phyloP scores from a whole-genome alignment of 2,329 filamentous ascomycete species.

The Aspergillus japonicus region DNA sequence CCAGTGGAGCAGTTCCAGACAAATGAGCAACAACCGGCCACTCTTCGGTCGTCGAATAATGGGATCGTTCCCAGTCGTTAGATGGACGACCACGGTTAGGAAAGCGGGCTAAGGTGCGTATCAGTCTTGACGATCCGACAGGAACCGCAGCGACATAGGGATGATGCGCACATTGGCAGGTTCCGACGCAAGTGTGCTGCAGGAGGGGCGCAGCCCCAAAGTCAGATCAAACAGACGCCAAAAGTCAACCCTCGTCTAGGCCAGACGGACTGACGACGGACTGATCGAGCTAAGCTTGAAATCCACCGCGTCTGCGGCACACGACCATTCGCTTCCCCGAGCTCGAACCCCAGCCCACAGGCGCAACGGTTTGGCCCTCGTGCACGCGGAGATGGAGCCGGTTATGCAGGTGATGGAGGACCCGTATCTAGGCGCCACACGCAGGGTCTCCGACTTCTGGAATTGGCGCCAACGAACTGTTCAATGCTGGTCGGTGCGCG shows the following conservation, averaged over 20 bases:
- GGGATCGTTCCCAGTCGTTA: conserved; percentile 18
- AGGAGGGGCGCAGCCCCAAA: conserved; percentile 11
- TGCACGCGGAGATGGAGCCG: conserved; percentile 30
- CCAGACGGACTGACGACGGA: conserved; percentile 19
- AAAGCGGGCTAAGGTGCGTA: conserved; percentile 25
- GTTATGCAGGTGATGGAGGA: conserved; percentile 37
- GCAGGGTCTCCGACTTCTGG: conserved; percentile 22
- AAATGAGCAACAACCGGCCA: conserved; percentile 16
- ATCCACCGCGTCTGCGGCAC: conserved; percentile 29
- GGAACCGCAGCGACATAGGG: conserved; percentile 26
- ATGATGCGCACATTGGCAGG: conserved; percentile 36
- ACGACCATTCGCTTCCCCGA: conserved; percentile 25
- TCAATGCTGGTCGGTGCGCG: conserved; percentile 21
- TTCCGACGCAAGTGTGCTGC: conserved; percentile 4
- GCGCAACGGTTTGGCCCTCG: conserved; percentile 26
- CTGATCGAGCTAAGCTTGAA: conserved; percentile 25
- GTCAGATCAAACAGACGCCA: conserved; percentile 5
- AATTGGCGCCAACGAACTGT: conserved; percentile 26
- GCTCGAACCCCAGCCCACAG: conserved; percentile 24
- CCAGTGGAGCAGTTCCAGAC: conserved; percentile 24
- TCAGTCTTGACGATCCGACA: conserved; percentile 34
- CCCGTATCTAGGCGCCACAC: conserved; percentile 26
- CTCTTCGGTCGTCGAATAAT: conserved; percentile 24
- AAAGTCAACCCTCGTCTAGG: conserved; percentile 19
- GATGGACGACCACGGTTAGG: conserved; percentile 33